Base-by-base conservation (phyloP, 2,329 filamentous ascomycete species). In the Mycosphaerella sp. region DNA sequence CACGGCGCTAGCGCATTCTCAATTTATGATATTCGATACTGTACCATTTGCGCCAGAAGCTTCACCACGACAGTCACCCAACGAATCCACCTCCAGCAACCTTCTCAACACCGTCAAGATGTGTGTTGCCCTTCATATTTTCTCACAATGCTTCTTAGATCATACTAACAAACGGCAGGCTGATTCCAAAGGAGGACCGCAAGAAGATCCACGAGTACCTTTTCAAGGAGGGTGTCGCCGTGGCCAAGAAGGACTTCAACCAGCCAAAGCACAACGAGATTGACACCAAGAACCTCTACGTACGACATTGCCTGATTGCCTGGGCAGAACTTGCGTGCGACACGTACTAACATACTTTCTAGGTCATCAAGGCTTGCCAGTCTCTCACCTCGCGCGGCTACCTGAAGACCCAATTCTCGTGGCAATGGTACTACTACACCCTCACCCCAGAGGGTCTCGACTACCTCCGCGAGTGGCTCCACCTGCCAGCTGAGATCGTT, bases 171-270 rank as follows among this genome's bases (percentile, higher is more conserved):
- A 43, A 46, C 10, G 42, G 55, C 59, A 91, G 87, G 93, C 87
- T 98, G 83, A 98, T 98, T 78, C 93, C 93, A 77, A 97, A 97
- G 87, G 87, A 89, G 78, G 93, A 98, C 82, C 91, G 95, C 82
- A 98, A 98, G 89, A 89, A 90, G 87, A 97, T 98, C 81, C 93
- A 98, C 85, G 92, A 92, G 87, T 95, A 92, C 87, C 89, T 98
- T 84, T 95, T 95, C 86, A 67, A 68, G 56, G 82, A 86, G 80
- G 83, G 83, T 76, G 83, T 86, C 63, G 89, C 97, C 81, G 92
- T 97, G 76, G 93, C 93, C 69, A 91, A 95, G 83, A 97, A 98
- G 85, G 89, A 98, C 83, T 96, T 85, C 85, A 95, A 95, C 83
- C 87, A 91, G 71, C 86, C 89, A 76, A 95, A 95, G 86, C 93